phyloP scores from a whole-genome alignment of 2,329 filamentous ascomycete species.

The Niveomyces coronatus region DNA sequence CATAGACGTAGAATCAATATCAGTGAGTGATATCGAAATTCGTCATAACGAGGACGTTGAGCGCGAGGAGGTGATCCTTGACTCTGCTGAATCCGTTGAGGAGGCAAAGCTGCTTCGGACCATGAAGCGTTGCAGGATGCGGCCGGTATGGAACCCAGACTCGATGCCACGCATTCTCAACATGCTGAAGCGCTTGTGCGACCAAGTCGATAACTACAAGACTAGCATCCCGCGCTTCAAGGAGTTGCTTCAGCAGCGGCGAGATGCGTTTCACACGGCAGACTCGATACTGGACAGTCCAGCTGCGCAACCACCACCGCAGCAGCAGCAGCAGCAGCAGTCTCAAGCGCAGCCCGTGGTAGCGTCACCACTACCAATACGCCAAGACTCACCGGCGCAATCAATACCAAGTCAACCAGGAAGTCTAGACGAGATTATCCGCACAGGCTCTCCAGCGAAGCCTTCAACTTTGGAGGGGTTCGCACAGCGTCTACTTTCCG shows the following conservation, averaged over 20 bases:
- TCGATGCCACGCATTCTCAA: constrained; percentile 44
- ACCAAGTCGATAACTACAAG: constrained; percentile 34
- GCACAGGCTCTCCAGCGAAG: constrained; percentile 40
- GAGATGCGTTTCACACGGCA: constrained; percentile 53
- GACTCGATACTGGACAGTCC: constrained; percentile 34
- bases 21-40: background rate
- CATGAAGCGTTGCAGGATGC: constrained; percentile 41
- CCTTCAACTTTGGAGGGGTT: constrained; percentile 49
- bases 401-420: constrained; percentile 29
- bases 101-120: constrained; percentile 30
- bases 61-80: background rate
- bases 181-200: constrained; percentile 48
- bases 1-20: constrained; percentile 3
- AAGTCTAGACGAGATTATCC: constrained; percentile 32
- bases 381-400: constrained; percentile 20
- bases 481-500: constrained; percentile 51
- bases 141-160: constrained; percentile 41
- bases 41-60: background rate
- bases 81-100: constrained; percentile 3
- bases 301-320: constrained; percentile 10
- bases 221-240: constrained; percentile 59
- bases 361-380: constrained; percentile 10
- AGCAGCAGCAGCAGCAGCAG: background rate
- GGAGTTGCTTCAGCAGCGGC: constrained; percentile 55
- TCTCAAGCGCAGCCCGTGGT: background rate